phyloP scores from a whole-genome alignment of 306 rosid genomes.

The Cicer judaicum region DNA sequence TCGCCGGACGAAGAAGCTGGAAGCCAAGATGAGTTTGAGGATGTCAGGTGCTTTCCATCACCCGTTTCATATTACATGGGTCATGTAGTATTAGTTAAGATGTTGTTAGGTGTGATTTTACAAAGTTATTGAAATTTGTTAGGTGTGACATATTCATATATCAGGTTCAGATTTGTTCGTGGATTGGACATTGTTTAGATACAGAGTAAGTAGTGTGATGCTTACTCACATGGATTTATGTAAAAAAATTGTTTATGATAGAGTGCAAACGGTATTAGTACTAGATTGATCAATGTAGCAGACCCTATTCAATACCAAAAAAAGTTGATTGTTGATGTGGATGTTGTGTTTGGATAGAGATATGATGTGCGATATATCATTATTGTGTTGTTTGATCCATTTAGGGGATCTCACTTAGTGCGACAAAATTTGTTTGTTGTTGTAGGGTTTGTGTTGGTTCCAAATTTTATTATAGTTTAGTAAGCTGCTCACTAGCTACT shows the following conservation, averaged over 20 bases:
- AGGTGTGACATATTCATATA: background rate
- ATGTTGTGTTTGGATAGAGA: background rate
- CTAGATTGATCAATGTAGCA: conserved; percentile 16
- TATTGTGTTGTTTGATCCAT: background rate
- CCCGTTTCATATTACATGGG: conserved; percentile 23
- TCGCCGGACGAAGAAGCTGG: conserved; percentile 43
- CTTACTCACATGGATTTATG: conserved; percentile 14
- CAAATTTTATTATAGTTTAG: conserved; percentile 8
- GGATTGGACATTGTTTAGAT: conserved; percentile 7
- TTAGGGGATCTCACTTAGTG: background rate
- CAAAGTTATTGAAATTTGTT: conserved; percentile 11
- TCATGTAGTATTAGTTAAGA: background rate
- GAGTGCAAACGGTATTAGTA: background rate
- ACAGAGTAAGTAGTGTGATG: background rate
- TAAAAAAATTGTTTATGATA: conserved; percentile 2
- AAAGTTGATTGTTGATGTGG: conserved; percentile 17
- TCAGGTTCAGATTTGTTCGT: conserved; percentile 4
- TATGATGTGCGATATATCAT: background rate
- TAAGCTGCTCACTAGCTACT: background rate
- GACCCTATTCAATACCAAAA: background rate
- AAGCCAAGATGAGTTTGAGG: conserved; percentile 46
- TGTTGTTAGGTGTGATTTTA: background rate
- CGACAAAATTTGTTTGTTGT: conserved; percentile 11
- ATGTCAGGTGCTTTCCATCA: conserved; percentile 49
- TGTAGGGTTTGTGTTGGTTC: conserved; percentile 6